Evolutionary conservation across 768 basidiomycete genomes (phyloP), one percentile per base, ranked within the genome.

Genomic region (Suillus cothurnatus): DNA sequence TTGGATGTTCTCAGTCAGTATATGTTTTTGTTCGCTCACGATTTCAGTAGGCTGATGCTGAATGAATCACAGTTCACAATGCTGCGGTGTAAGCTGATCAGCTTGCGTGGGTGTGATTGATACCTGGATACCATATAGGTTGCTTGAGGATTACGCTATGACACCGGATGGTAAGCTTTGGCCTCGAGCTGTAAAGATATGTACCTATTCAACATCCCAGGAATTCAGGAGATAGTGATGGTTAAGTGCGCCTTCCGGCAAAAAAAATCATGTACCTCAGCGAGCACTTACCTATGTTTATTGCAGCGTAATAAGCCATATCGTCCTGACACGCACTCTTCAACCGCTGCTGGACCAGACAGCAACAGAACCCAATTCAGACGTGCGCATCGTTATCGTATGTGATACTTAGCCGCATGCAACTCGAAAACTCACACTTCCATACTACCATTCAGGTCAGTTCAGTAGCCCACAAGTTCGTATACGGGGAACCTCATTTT

Each of bases 351-450:
- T 90, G 56, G 76, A 74, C 47, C 73, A 77, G 62, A 89, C 89
- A 1, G 83, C 86, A 0, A 67, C 77, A 21, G 73, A 81, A 56
- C 74, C 80, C 0, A 75, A 76, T 28, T 80, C 86, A 0, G 89
- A 90, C 65, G 88, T 89, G 55, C 84, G 89, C 21, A 79, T 91
- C 15, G 79, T 89, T 12, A 82, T 85, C 62, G 88, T 88, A 65
- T 49, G 84, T 66, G 31, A 11, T 6, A 36, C 47, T 26, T 26
- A 7, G 4, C 26, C 3, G 26, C 23, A 26, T 50, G 17, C 17
- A 34, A 39, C n/a, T 19, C 32, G 8, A 43, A 50, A 19, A 31
- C 56, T 43, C 9, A 64, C 11, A 4, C 11, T 38, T 38, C 5
- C 31, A 21, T 19, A 31, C n/a, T 15, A 26, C 41, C 61, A 38